Conservation (phyloP, 2,329 filamentous ascomycete species). For the Emergomyces pasteurianus region DNA sequence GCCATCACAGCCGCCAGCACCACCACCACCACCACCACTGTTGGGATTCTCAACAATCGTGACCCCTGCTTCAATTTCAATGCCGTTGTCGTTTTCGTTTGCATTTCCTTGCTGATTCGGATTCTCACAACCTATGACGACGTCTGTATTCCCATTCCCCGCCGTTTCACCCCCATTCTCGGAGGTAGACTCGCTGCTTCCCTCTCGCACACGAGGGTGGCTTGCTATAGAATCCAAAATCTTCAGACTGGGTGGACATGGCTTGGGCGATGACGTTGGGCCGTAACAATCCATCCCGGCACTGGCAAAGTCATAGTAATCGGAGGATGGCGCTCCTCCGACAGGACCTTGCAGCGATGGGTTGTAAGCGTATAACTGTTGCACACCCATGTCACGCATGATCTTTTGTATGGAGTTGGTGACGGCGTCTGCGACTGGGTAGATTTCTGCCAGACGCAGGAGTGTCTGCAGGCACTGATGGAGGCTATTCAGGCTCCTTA, state of each 20-base stretch:
- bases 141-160: neutral
- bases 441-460: constrained; percentile 74
- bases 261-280: neutral
- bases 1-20: neutral
- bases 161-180: constrained; percentile 5
- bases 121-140: too few species aligned
- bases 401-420: constrained; percentile 88
- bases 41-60: neutral
- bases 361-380: constrained; percentile 43
- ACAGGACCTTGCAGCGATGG: neutral
- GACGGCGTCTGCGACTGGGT: constrained; percentile 83
- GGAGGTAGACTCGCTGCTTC: neutral
- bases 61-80: neutral
- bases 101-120: neutral
- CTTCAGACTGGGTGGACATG: neutral
- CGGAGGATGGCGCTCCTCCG: neutral
- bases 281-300: neutral
- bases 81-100: neutral
- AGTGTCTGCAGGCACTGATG: constrained; percentile 87
- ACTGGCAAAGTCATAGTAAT: neutral
- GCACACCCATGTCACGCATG: constrained; percentile 70
- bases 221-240: neutral
- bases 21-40: neutral
- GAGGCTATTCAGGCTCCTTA: constrained; percentile 66
- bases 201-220: neutral